Conservation (phyloP, 73 alveolate genomes). For the Halteria grandinella region DNA sequence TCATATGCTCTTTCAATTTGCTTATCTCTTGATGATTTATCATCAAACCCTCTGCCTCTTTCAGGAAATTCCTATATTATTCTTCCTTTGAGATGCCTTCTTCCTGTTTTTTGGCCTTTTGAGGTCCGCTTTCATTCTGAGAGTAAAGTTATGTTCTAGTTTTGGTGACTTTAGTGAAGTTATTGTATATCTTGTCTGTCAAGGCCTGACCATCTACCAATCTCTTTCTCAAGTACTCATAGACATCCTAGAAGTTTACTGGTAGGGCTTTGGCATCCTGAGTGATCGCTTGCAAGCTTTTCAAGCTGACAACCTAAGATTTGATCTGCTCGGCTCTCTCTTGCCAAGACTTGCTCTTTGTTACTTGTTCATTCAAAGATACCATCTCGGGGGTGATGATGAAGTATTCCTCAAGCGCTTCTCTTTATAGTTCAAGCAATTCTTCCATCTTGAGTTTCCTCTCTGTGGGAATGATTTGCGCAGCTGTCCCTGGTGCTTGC, state of each 20-base stretch:
- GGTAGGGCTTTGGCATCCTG: constrained; percentile 48
- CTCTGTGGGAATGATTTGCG: constrained; percentile 25
- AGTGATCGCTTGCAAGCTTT: constrained; percentile 8
- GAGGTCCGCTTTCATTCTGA: neutral
- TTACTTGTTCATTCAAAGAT: constrained; percentile 20
- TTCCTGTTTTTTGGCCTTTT: neutral
- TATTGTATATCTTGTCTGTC: constrained; percentile 11
- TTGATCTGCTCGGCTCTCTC: constrained; percentile 28
- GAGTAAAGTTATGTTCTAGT: constrained; percentile 36
- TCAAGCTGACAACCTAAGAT: constrained; percentile 21
- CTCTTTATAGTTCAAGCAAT: neutral
- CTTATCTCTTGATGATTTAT: constrained; percentile 37
- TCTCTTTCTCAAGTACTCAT: constrained; percentile 32
- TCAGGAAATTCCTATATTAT: constrained; percentile 21
- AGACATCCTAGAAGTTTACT: constrained; percentile 38
- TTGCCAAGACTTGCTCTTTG: constrained; percentile 42
- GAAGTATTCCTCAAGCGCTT: neutral
- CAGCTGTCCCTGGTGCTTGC: constrained; percentile 42
- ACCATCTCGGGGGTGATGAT: constrained; percentile 52
- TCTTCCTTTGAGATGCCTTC: constrained; percentile 6
- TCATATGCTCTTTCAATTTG: constrained; percentile 38
- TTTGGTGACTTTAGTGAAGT: constrained; percentile 38
- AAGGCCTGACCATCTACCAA: neutral
- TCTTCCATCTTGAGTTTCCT: constrained; percentile 45
- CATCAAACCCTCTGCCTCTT: constrained; percentile 35